phyloP scores from a whole-genome alignment of 345 rosid genomes.

The Eucalyptus cloeziana region DNA sequence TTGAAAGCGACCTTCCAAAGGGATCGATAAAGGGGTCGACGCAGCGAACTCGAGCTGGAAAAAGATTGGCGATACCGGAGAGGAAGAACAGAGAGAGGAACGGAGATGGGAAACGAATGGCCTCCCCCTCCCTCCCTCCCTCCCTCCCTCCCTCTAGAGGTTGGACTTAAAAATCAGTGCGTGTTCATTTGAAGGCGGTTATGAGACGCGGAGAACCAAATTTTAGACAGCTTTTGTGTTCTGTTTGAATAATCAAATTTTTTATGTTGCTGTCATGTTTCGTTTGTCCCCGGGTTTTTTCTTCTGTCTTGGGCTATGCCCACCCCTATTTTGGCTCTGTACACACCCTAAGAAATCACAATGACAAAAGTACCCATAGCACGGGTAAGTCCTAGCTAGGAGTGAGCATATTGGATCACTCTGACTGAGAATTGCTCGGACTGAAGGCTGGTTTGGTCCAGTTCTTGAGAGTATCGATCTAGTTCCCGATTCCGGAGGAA shows the following conservation, averaged over 20 bases:
- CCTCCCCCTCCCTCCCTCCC: neutral
- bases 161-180: neutral
- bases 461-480: rapidly evolving
- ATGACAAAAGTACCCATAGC: neutral
- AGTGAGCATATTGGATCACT: rapidly evolving
- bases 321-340: neutral
- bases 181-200: neutral
- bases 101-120: neutral
- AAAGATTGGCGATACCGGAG: neutral
- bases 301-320: neutral
- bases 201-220: neutral
- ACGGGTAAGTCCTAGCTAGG: neutral
- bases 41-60: neutral
- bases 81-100: neutral
- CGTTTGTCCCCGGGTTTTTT: neutral
- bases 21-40: neutral
- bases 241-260: neutral
- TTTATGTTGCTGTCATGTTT: neutral
- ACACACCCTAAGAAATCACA: neutral
- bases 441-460: rapidly evolving
- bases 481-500: rapidly evolving
- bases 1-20: neutral
- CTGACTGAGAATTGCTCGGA: rapidly evolving
- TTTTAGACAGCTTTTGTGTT: neutral
- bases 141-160: neutral